Evolutionary conservation across 768 basidiomycete species (phyloP).

Genomic region (Mycena albidolilacea): DNA sequence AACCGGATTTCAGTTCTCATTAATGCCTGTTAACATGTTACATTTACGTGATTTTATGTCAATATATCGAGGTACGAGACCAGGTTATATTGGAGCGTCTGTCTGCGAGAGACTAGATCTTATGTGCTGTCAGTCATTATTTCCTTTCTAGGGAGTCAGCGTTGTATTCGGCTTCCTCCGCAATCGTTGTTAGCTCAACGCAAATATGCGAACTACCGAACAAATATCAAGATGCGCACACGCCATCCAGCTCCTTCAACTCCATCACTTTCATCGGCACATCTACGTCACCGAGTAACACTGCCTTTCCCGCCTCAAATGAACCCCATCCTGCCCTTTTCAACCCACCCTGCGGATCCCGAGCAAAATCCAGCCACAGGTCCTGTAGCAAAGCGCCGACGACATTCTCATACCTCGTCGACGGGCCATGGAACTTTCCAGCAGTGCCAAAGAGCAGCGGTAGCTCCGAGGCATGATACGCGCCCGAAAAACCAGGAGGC

Average conservation of each 20-base stretch:
- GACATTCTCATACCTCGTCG: background rate
- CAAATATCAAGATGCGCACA: background rate
- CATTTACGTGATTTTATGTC: no score
- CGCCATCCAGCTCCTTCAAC: slow-evolving; percentile 4
- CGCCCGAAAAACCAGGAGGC: background rate
- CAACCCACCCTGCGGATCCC: slow-evolving; percentile 6
- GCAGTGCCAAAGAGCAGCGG: background rate
- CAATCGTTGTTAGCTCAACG: no score
- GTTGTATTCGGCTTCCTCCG: no score
- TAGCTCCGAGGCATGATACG: background rate
- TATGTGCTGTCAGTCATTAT: no score
- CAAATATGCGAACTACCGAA: no score
- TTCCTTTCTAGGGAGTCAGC: no score
- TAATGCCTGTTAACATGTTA: no score
- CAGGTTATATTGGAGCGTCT: no score
- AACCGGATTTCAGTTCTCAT: no score
- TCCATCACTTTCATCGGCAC: background rate
- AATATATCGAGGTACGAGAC: no score
- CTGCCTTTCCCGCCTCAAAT: slow-evolving; percentile 1
- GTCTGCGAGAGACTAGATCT: no score
- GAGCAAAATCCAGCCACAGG: slow-evolving; percentile 5
- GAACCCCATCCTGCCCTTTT: background rate
- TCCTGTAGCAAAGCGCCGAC: background rate
- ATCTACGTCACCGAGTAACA: background rate
- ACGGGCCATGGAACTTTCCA: background rate